Conservation (phyloP, 768 basidiomycete species). For the Epithele typhae region DNA sequence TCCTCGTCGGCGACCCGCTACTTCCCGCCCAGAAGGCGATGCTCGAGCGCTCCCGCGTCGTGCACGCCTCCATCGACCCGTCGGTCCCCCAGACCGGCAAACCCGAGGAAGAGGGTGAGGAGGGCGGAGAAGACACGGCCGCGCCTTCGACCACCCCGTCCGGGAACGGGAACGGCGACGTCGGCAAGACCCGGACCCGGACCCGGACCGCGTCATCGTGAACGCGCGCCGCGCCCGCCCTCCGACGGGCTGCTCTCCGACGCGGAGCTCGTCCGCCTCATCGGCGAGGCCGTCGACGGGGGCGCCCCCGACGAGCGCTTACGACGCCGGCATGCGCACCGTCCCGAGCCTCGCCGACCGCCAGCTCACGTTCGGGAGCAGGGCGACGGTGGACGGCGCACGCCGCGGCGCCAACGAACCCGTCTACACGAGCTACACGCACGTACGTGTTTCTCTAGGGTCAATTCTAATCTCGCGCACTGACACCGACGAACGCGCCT, state of each 20-base stretch:
- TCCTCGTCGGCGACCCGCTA: slow-evolving; percentile 63
- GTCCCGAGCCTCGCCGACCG: slow-evolving; percentile 15
- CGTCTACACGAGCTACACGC: slow-evolving; percentile 82
- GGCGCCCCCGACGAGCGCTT: slow-evolving; percentile 55
- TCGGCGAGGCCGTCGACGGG: slow-evolving; percentile 24
- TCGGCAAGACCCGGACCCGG: too few relatives aligned
- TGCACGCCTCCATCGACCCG: slow-evolving; percentile 68
- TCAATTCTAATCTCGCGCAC: too few relatives aligned
- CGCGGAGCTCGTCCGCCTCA: slow-evolving; percentile 51
- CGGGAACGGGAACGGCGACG: too few relatives aligned
- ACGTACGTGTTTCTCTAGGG: slow-evolving; percentile 16
- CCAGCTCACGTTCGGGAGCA: slow-evolving; percentile 46
- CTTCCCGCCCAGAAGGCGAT: slow-evolving; percentile 45
- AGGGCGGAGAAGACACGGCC: too few relatives aligned
- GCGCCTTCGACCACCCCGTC: too few relatives aligned
- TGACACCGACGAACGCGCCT: too few relatives aligned
- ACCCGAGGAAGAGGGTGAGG: slow-evolving; percentile 41
- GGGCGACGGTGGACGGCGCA: slow-evolving; percentile 35
- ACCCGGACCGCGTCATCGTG: slow-evolving; percentile 70
- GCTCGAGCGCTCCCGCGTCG: slow-evolving; percentile 62
- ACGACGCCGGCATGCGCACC: slow-evolving; percentile 47
- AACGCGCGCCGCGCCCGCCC: slow-evolving; percentile 59
- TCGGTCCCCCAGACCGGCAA: slow-evolving; percentile 31
- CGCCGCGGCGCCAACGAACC: slow-evolving; percentile 67
- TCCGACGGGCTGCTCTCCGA: slow-evolving; percentile 68